Conservation (phyloP, 257 asterid genomes). For the Fraxinus cuspidata region DNA sequence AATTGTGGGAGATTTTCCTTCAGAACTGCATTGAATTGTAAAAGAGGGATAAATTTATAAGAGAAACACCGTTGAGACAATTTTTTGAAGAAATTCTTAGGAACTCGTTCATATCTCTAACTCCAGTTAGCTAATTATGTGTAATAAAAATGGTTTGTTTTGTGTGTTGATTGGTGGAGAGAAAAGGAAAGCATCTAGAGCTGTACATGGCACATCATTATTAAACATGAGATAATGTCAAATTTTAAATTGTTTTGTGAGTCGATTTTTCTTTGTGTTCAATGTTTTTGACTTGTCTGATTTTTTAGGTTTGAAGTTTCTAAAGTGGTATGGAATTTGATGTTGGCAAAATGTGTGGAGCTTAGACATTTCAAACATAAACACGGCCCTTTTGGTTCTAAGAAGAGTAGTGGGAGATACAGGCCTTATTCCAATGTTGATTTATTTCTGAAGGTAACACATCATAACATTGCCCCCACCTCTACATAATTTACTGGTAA, state of each 20-base stretch:
- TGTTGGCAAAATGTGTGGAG: conserved; percentile 69
- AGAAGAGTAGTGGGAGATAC: conserved; percentile 77
- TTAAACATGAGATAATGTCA: conserved; percentile 5
- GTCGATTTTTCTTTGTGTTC: conserved; percentile 4
- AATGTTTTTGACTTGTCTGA: conserved; percentile 9
- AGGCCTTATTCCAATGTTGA: conserved; percentile 91
- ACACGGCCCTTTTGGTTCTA: conserved; percentile 59
- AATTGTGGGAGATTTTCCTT: neutral
- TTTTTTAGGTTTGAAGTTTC: conserved; percentile 73
- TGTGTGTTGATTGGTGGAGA: conserved; percentile 12
- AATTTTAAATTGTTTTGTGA: neutral
- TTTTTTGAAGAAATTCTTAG: conserved; percentile 17
- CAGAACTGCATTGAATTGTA: neutral
- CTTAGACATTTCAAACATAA: conserved; percentile 59
- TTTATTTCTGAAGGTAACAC: conserved; percentile 75
- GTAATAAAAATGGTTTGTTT: neutral
- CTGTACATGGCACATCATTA: neutral
- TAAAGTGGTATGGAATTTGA: conserved; percentile 60
- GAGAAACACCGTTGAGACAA: neutral
- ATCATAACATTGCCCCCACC: conserved; percentile 12
- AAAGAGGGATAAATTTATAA: neutral
- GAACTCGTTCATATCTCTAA: conserved; percentile 1
- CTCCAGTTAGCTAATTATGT: neutral
- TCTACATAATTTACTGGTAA: neutral
- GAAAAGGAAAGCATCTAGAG: neutral